phyloP scores from a whole-genome alignment of 768 basidiomycete species.

The Tylopilus balloui region DNA sequence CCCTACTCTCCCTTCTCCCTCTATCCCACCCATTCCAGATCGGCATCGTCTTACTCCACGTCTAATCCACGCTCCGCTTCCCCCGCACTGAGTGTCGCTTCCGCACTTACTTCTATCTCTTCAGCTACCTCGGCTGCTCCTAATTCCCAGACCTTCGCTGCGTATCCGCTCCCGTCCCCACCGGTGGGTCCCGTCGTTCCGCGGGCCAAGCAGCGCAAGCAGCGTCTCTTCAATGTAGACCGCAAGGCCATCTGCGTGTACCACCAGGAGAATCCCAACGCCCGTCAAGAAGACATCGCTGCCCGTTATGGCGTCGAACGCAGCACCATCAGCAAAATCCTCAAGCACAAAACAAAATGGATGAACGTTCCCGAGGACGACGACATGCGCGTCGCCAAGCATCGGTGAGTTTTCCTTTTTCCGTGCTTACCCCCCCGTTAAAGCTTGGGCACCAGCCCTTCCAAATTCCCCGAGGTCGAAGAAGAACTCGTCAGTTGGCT shows the following conservation, averaged over 20 bases:
- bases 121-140: conserved; percentile 31
- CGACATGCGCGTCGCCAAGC: conserved; percentile 57
- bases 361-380: conserved; percentile 60
- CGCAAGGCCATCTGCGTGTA: conserved; percentile 72
- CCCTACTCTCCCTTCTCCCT: conserved; percentile 44
- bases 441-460: conserved; percentile 44
- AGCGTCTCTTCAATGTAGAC: conserved; percentile 69
- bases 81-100: conserved; percentile 56
- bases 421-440: conserved; percentile 8
- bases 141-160: conserved; percentile 29
- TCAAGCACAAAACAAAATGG: conserved; percentile 84
- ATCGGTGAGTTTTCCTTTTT: conserved; percentile 44
- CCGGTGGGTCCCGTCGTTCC: conserved; percentile 29
- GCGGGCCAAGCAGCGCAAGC: conserved; percentile 57
- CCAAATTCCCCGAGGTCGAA: conserved; percentile 80
- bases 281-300: conserved; percentile 84
- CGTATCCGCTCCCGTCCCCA: conserved; percentile 28
- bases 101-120: conserved; percentile 51
- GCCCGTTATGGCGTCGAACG: conserved; percentile 73
- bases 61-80: conserved; percentile 54
- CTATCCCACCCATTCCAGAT: conserved; percentile 43
- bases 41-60: conserved; percentile 39
- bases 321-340: conserved; percentile 91
- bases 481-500: conserved; percentile 58
- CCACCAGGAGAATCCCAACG: conserved; percentile 57